These are phyloP conservation scores for Beta vulgaris DNA, from an alignment of 148 eudicot genomes.

Conservation along the genomic window DNA sequence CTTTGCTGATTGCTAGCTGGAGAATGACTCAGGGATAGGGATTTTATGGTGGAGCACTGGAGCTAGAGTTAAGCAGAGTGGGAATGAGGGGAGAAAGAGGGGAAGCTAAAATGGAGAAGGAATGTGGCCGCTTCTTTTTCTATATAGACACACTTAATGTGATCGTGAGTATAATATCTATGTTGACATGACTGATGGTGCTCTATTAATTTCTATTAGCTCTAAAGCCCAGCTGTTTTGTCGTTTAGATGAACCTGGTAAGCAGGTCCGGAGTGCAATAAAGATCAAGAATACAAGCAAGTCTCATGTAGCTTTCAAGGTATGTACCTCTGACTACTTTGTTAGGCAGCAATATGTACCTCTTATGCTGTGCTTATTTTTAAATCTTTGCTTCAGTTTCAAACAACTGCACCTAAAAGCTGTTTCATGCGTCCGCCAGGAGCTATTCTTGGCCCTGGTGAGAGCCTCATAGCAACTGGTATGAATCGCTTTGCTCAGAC, in stretches of 20 bases:
- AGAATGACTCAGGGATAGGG: not conserved
- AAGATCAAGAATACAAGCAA: conserved; percentile 83
- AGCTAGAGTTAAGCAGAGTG: not conserved
- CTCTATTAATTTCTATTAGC: not conserved
- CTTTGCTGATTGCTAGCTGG: not conserved
- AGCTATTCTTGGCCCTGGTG: conserved; percentile 86
- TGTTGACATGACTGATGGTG: not conserved
- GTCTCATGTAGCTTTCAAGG: conserved; percentile 91
- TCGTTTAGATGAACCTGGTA: conserved; percentile 79
- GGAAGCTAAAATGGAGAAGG: not conserved
- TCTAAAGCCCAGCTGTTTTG: not conserved
- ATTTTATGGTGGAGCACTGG: not conserved
- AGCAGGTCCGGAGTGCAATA: conserved; percentile 87
- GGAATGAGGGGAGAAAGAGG: not conserved
- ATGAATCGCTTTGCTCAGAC: conserved; percentile 11
- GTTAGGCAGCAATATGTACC: not conserved
- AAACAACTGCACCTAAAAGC: conserved; percentile 92
- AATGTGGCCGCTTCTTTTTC: not conserved
- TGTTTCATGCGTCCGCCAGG: conserved; percentile 98
- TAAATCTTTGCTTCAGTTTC: conserved; percentile 57
- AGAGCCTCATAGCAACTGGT: conserved; percentile 84
- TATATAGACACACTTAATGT: not conserved
- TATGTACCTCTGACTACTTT: conserved; percentile 19
- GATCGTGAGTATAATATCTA: not conserved
- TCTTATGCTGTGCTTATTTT: not conserved